These are phyloP conservation scores for Aaosphaeria pasadenensis DNA, from an alignment of 2,329 filamentous ascomycete species.

Conservation along the genomic window DNA sequence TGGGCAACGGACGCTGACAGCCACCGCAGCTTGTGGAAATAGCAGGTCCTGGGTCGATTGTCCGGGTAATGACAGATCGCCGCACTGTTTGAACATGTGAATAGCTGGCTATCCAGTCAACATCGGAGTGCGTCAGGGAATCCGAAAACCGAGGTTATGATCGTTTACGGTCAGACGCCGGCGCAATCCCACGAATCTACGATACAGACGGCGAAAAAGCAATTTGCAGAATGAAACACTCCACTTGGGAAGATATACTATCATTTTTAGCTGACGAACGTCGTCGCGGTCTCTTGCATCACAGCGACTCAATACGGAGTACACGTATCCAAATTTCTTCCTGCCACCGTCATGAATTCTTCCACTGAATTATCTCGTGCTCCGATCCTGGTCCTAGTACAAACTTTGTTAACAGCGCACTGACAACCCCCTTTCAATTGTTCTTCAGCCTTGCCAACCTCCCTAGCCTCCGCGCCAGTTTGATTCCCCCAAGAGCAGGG, in stretches of 20 bases:
- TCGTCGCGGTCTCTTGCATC: no score
- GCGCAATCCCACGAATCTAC: background rate
- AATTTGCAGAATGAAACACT: slow-evolving; percentile 10
- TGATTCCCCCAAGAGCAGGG: slow-evolving; percentile 8
- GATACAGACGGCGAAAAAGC: slow-evolving; percentile 4
- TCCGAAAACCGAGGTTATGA: no score
- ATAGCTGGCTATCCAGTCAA: background rate
- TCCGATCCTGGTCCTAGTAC: slow-evolving; percentile 5
- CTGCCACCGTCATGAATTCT: background rate
- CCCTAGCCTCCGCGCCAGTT: slow-evolving; percentile 1
- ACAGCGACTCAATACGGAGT: no score
- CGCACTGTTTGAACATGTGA: slow-evolving; percentile 66
- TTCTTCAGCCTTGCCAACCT: slow-evolving; percentile 6
- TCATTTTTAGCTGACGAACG: no score
- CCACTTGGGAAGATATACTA: background rate
- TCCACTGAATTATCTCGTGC: background rate
- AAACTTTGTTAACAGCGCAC: slow-evolving; percentile 4
- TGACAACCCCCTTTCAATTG: slow-evolving; percentile 11
- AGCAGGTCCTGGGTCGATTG: slow-evolving; percentile 82
- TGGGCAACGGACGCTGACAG: slow-evolving; percentile 11
- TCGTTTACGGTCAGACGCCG: no score
- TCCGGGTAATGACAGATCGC: slow-evolving; percentile 93
- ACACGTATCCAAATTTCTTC: background rate
- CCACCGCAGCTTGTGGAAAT: slow-evolving; percentile 72
- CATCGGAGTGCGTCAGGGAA: slow-evolving; percentile 4